Percentiles rank a stretch among this genome's conserved stretches.
phyloP scores from a whole-genome alignment of 805 yeast species.

The Candida succiphila region DNA sequence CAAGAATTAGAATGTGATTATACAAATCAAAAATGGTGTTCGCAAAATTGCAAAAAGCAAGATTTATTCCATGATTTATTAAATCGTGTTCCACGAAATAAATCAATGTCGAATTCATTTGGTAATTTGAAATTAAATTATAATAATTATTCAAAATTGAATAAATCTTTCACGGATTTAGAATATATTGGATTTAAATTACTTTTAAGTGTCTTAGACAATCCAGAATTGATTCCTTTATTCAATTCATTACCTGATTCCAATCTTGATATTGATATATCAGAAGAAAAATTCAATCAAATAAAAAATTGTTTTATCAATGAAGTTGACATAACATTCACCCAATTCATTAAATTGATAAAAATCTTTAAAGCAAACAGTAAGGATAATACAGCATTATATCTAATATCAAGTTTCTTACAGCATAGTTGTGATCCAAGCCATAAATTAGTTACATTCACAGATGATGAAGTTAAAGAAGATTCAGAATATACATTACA shows the following conservation, averaged over 20 bases:
- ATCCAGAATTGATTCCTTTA: conserved; percentile 8
- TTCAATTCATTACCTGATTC: conserved; percentile 6
- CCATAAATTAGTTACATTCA: background rate
- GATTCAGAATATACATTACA: conserved; percentile 14
- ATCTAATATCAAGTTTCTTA: conserved; percentile 13
- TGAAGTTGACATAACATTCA: conserved; percentile 5
- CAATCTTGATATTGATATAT: background rate
- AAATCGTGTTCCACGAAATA: conserved; percentile 20
- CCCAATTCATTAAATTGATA: conserved; percentile 12
- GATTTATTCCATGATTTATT: conserved; percentile 17
- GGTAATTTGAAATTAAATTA: conserved; percentile 6
- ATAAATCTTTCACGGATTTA: conserved; percentile 7
- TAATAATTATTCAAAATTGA: conserved; percentile 14
- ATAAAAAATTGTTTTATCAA: conserved; percentile 15
- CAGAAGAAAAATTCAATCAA: background rate
- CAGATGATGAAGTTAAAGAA: background rate
- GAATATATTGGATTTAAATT: conserved; percentile 11
- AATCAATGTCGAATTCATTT: conserved; percentile 13
- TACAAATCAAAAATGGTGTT: conserved; percentile 22
- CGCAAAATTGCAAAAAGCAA: conserved; percentile 14
- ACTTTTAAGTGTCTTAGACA: conserved; percentile 13
- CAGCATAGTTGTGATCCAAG: conserved; percentile 2
- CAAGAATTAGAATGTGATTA: conserved; percentile 21
- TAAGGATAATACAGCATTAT: conserved; percentile 11
- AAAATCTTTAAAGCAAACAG: conserved; percentile 16